Conservation (phyloP, 305 asterid genomes). For the Fraxinus ornus region DNA sequence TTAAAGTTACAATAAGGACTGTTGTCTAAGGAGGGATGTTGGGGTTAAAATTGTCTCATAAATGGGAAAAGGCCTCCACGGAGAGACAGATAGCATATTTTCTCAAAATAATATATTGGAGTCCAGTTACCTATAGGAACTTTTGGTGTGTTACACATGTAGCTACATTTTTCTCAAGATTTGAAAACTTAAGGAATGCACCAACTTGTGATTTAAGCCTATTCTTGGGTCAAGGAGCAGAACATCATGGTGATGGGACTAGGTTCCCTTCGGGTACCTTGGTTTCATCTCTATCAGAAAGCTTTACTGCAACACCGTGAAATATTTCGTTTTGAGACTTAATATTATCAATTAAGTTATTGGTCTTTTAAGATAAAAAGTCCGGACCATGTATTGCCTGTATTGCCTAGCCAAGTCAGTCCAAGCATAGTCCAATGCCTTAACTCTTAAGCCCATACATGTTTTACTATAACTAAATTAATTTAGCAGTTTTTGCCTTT, state of each 20-base stretch:
- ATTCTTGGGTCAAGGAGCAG: not conserved
- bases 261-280: not conserved
- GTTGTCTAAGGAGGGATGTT: not conserved
- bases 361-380: not conserved
- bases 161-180: not conserved
- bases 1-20: not conserved
- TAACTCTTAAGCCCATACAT: not conserved
- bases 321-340: not conserved
- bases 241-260: not conserved
- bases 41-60: not conserved
- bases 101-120: not conserved
- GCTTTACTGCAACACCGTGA: not conserved
- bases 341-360: not conserved
- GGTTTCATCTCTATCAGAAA: not conserved
- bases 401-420: not conserved
- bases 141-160: not conserved
- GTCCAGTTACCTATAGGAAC: not conserved
- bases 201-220: not conserved
- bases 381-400: not conserved
- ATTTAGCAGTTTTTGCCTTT: not conserved
- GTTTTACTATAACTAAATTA: not conserved
- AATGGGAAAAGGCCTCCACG: not conserved
- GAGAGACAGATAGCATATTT: not conserved
- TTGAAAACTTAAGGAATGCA: not conserved
- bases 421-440: not conserved